Conservation (phyloP, 192 early-diverging fungal genomes). For the Helicostylum pulchrum region DNA sequence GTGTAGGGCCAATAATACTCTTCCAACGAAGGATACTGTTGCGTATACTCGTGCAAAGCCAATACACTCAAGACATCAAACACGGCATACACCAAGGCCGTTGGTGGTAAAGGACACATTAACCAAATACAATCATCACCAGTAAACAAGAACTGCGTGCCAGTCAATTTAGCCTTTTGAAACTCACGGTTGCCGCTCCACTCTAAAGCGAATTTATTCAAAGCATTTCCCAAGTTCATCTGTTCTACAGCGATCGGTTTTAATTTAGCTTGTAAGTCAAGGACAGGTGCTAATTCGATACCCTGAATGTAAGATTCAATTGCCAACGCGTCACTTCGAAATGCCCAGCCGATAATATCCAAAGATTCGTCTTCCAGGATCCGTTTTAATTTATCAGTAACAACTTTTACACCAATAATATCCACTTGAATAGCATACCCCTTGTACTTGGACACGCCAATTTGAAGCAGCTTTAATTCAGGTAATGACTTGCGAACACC, state of each 20-base stretch:
- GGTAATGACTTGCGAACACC: constrained; percentile 16
- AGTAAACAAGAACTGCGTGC: constrained; percentile 6
- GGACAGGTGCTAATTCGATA: constrained; percentile 11
- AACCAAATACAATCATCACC: constrained; percentile 27
- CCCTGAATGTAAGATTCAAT: constrained; percentile 18
- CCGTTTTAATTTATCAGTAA: background rate
- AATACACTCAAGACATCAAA: constrained; percentile 35
- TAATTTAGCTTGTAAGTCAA: constrained; percentile 32
- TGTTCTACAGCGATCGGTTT: constrained; percentile 6
- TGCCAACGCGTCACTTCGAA: constrained; percentile 26
- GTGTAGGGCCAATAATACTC: constrained; percentile 15
- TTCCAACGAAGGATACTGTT: background rate
- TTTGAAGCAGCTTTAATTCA: constrained; percentile 30
- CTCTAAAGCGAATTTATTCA: constrained; percentile 18
- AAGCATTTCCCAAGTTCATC: constrained; percentile 20
- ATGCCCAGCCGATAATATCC: constrained; percentile 27
- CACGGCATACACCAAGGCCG: constrained; percentile 30
- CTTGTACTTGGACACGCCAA: constrained; percentile 17
- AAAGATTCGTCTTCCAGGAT: constrained; percentile 5
- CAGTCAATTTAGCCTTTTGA: constrained; percentile 19
- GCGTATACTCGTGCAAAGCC: constrained; percentile 19
- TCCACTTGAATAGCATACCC: constrained; percentile 32
- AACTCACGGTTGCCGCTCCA: constrained; percentile 32
- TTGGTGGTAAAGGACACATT: constrained; percentile 17
- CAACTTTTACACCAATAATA: background rate